These are phyloP conservation scores for Przewalskia tangutica DNA, from an alignment of 257 asterid genomes.

Conservation along the genomic window DNA sequence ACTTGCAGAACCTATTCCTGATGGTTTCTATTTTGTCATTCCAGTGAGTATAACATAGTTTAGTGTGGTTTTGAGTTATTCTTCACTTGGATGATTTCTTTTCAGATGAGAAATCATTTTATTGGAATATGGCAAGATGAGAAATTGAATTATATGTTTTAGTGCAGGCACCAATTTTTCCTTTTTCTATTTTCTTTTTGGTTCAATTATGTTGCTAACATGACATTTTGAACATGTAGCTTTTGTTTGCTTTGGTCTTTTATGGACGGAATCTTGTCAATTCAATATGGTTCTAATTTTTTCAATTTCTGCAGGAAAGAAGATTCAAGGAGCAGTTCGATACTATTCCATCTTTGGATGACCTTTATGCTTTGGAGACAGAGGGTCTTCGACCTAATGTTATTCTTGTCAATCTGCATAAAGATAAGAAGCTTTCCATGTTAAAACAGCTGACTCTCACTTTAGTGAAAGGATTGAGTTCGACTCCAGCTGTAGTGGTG, in stretches of 20 bases:
- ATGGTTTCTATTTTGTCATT: slow-evolving; percentile 80
- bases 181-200: background rate
- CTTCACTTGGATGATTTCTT: background rate
- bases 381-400: slow-evolving; percentile 79
- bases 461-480: slow-evolving; percentile 67
- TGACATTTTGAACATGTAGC: background rate
- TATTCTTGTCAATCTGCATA: slow-evolving; percentile 70
- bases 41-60: slow-evolving; percentile 40
- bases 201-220: background rate
- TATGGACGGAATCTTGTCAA: background rate
- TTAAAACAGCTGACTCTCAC: slow-evolving; percentile 73
- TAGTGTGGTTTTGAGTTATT: background rate
- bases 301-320: slow-evolving; percentile 64
- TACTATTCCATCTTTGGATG: slow-evolving; percentile 68
- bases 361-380: slow-evolving; percentile 56
- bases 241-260: slow-evolving; percentile 2
- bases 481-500: slow-evolving; percentile 59
- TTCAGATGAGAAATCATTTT: background rate
- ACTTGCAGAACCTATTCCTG: slow-evolving; percentile 71
- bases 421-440: slow-evolving; percentile 90
- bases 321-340: slow-evolving; percentile 87
- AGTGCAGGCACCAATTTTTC: background rate
- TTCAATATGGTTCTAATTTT: slow-evolving; percentile 7
- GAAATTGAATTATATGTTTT: background rate
- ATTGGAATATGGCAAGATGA: background rate